A percentile compares a stretch with the other conserved stretches of the same genome.
phyloP scores from a whole-genome alignment of 495 filamentous ascomycete species.

The Hyphodiscus hymeniophilus region DNA sequence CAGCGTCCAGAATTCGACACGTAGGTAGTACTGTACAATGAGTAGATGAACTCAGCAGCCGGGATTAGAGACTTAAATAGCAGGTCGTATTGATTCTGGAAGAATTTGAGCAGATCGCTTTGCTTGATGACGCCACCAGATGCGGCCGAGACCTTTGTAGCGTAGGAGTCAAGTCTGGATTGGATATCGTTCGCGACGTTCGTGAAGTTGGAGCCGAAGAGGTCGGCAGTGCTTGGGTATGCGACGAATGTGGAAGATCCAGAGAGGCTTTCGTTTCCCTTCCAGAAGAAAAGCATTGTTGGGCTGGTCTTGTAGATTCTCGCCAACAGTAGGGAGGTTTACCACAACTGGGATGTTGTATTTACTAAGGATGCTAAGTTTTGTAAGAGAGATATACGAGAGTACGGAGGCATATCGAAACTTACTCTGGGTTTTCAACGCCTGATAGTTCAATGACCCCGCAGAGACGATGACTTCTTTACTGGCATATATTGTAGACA shows the following conservation, averaged over 20 bases:
- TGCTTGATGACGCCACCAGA: too few relatives aligned
- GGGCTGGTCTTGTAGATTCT: conserved; percentile 59
- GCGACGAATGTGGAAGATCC: too few relatives aligned
- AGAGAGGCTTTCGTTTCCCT: conserved; percentile 23
- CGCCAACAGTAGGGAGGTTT: conserved; percentile 50
- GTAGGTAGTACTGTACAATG: too few relatives aligned
- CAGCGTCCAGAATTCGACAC: conserved; percentile 35
- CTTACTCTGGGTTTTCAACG: conserved; percentile 17
- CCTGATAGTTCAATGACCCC: conserved; percentile 13
- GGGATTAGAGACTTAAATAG: conserved; percentile 36
- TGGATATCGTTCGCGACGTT: conserved; percentile 24
- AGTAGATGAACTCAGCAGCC: conserved; percentile 34
- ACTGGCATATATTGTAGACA: neutral
- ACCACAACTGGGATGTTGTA: conserved; percentile 41
- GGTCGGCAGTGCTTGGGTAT: too few relatives aligned
- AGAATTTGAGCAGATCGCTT: conserved; percentile 24
- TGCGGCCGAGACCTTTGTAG: too few relatives aligned
- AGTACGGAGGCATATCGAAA: too few relatives aligned
- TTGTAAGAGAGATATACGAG: conserved; percentile 33
- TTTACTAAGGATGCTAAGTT: conserved; percentile 38
- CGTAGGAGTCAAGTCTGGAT: neutral
- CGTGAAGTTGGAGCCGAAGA: too few relatives aligned
- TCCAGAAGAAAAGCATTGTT: conserved; percentile 39
- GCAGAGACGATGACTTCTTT: conserved; percentile 13
- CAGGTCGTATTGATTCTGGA: conserved; percentile 32